Base-by-base conservation (phyloP, 2,329 filamentous ascomycete genomes). In the Didymella keratinophila region DNA sequence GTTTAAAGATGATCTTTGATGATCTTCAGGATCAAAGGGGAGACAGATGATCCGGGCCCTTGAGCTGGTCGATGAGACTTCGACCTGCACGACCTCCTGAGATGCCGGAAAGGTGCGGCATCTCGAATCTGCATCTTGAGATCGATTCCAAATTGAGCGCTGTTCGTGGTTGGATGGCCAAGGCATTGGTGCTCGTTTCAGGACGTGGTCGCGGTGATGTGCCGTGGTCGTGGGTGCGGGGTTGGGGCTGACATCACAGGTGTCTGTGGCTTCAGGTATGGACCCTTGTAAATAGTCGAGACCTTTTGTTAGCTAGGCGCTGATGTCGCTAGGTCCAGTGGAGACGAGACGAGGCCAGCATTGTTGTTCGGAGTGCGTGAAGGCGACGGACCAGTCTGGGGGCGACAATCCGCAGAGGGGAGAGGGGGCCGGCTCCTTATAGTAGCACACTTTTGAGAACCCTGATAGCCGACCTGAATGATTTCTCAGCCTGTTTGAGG, bases 161-260 rank as follows among this genome's bases (percentile, higher is more conserved):
- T 41, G n/a, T 41, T 46, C 18, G 34, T 42, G 34, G 27, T 14
- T 47, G 50, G 51, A 43, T 20, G 18, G 55, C 49, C 44, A 58
- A 58, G 49, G 23, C n/a, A 44, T 25, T 5, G 9, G 37, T 21
- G n/a, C 16, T 34, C 34, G 27, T 34, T 27, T 46, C 42, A 52
- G 28, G 43, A 34, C 34, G 25, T 43, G 36, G 20, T 57, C 48
- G 54, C 54, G 34, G 27, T 47, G 30, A 18, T 28, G 36, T 25
- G 34, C 54, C 54, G 36, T 42, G 44, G 44, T 41, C 25, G 44
- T 25, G 56, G 56, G 50, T 58, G 56, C 56, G 56, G 56, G 56
- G 56, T 28, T 44, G 20, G 54, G 42, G 47, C 41, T 56, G 39
- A 39, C 50, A 53, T 53, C 10, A 39, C 47, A n/a, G 41, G 14